These are phyloP conservation scores for Coemansia aciculifera DNA, from an alignment of 192 early-diverging fungal genomes.

Conservation along the genomic window DNA sequence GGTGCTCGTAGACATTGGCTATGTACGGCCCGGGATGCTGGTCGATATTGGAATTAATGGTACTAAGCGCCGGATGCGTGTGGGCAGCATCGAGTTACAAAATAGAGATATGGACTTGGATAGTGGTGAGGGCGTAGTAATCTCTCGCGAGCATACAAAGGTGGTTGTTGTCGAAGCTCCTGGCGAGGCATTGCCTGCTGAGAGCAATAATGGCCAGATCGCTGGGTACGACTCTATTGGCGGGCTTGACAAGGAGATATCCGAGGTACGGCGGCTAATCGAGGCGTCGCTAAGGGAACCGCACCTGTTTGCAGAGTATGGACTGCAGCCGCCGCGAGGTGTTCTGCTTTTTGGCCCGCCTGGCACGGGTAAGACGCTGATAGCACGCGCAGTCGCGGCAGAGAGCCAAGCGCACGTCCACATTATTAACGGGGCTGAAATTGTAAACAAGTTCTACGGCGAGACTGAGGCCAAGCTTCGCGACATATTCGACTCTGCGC, in stretches of 20 bases:
- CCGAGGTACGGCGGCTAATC: slow-evolving; percentile 78
- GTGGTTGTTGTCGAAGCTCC: not conserved
- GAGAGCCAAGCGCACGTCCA: slow-evolving; percentile 73
- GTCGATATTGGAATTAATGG: slow-evolving; percentile 39
- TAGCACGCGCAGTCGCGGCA: slow-evolving; percentile 83
- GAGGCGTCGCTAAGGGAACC: slow-evolving; percentile 75
- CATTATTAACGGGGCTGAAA: slow-evolving; percentile 90
- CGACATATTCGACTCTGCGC: slow-evolving; percentile 72
- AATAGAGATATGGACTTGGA: not conserved
- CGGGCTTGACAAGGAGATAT: slow-evolving; percentile 74
- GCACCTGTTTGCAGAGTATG: slow-evolving; percentile 70
- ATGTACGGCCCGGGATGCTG: slow-evolving; percentile 20
- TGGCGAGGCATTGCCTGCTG: not conserved
- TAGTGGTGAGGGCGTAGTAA: slow-evolving; percentile 5
- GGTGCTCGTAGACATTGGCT: slow-evolving; percentile 31
- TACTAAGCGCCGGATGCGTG: slow-evolving; percentile 16
- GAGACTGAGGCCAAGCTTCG: slow-evolving; percentile 88
- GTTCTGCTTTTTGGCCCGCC: slow-evolving; percentile 88
- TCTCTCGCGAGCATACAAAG: slow-evolving; percentile 1
- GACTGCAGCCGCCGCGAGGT: slow-evolving; percentile 87
- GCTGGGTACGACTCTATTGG: slow-evolving; percentile 60
- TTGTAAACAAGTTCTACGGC: slow-evolving; percentile 87
- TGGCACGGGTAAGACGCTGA: slow-evolving; percentile 95
- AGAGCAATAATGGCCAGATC: not conserved
- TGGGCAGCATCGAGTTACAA: slow-evolving; percentile 7